Evolutionary conservation across 164 flowering plant species (phyloP).

Genomic region (Nymphaea thermarum): DNA sequence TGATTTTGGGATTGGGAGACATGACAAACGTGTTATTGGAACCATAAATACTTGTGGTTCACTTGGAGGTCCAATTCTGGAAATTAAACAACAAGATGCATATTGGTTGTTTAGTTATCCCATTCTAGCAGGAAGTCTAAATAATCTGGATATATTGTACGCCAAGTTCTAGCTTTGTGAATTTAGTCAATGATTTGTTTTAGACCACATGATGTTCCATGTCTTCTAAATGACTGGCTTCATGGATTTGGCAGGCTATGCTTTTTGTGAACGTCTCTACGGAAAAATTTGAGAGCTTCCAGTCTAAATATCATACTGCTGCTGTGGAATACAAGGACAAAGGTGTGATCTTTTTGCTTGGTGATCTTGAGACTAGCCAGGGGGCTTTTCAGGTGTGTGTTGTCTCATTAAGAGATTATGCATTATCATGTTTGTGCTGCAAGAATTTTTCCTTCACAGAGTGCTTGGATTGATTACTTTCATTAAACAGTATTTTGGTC

Average conservation of each 20-base stretch:
- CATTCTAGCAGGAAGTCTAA: no score
- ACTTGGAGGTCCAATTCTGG: no score
- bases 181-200: not conserved
- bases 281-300: conserved; percentile 38
- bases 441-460: not conserved
- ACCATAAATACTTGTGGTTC: no score
- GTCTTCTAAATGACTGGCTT: not conserved
- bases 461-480: not conserved
- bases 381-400: conserved; percentile 62
- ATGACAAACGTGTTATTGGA: no score
- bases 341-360: conserved; percentile 58
- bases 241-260: conserved; percentile 43
- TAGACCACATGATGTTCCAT: not conserved
- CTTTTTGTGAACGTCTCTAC: conserved; percentile 50
- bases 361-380: conserved; percentile 65
- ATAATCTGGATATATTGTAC: no score
- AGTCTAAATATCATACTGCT: conserved; percentile 44
- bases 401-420: not conserved
- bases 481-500: conserved; percentile 67
- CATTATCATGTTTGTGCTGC: no score
- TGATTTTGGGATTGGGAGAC: no score
- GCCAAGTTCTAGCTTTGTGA: no score
- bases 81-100: no score
- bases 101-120: no score
- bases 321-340: conserved; percentile 46